Evolutionary conservation across 192 early-diverging fungal species (phyloP).

Genomic region (Backusella tarrabulga): DNA sequence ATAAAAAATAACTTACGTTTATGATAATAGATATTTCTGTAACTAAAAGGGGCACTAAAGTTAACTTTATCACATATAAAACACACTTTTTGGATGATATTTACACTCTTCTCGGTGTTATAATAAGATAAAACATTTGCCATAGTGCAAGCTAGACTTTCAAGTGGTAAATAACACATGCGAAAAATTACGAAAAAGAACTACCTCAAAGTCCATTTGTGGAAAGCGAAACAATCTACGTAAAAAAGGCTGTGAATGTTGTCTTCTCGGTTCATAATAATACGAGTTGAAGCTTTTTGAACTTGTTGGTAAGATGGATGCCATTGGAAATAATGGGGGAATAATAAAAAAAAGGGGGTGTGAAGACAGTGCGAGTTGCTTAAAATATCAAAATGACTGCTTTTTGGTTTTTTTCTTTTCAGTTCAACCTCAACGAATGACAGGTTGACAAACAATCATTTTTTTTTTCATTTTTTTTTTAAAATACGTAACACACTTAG

Average conservation of each 20-base stretch:
- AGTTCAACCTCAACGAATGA: neutral
- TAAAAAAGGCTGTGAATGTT: neutral
- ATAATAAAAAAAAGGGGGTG: neutral
- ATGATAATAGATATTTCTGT: conserved; percentile 94
- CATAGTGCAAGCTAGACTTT: conserved; percentile 71
- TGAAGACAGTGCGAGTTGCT: neutral
- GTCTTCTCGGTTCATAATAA: conserved; percentile 1
- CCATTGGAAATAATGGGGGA: neutral
- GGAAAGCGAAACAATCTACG: conserved; percentile 1
- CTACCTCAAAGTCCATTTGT: conserved; percentile 82
- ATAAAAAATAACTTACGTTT: conserved; percentile 66
- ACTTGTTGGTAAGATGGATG: conserved; percentile 3
- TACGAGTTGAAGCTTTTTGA: neutral
- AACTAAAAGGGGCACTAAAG: conserved; percentile 46
- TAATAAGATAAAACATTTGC: conserved; percentile 87
- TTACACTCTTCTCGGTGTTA: conserved; percentile 82
- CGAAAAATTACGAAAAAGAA: neutral
- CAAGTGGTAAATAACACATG: neutral
- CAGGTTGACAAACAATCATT: neutral
- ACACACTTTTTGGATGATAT: conserved; percentile 13
- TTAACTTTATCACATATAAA: neutral
- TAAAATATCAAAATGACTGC: neutral
- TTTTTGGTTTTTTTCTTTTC: neutral
- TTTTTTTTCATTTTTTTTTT: neutral
- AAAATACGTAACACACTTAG: neutral